Conservation (phyloP, 2,329 filamentous ascomycete species). For the Ascochyta lentis region DNA sequence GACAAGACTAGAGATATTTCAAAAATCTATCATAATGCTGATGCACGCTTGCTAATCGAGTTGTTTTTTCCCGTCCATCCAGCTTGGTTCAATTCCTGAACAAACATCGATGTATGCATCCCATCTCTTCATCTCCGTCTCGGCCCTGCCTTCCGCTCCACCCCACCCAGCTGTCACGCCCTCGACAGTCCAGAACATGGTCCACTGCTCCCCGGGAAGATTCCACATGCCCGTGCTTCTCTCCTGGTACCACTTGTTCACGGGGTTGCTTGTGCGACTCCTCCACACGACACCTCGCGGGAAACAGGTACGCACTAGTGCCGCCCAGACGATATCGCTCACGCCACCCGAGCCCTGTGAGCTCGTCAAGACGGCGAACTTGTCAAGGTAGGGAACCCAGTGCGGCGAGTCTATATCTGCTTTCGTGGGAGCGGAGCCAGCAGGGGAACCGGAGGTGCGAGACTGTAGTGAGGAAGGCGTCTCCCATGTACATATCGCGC, state of each 20-base stretch:
- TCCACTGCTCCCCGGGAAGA: slow-evolving; percentile 83
- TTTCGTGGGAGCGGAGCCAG: neutral
- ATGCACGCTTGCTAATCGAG: neutral
- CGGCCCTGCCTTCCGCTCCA: slow-evolving; percentile 51
- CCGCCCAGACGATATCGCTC: slow-evolving; percentile 94
- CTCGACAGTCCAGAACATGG: slow-evolving; percentile 96
- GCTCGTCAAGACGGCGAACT: slow-evolving; percentile 90
- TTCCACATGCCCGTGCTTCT: slow-evolving; percentile 83
- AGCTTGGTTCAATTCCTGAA: slow-evolving; percentile 56
- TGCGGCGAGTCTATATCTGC: slow-evolving; percentile 56
- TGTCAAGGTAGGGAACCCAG: slow-evolving; percentile 89
- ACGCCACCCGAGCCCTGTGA: slow-evolving; percentile 91
- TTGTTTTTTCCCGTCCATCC: slow-evolving; percentile 51
- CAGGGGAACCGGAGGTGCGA: slow-evolving; percentile 51
- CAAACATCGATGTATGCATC: slow-evolving; percentile 59
- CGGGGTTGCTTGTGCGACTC: slow-evolving; percentile 86
- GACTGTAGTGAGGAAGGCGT: slow-evolving; percentile 53
- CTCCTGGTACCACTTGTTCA: slow-evolving; percentile 99
- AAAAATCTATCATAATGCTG: too few relatives aligned
- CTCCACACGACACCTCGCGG: slow-evolving; percentile 91
- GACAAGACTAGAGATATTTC: too few relatives aligned
- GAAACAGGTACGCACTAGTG: slow-evolving; percentile 90
- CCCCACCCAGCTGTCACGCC: slow-evolving; percentile 60
- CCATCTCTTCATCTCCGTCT: slow-evolving; percentile 50
- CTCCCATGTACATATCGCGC: slow-evolving; percentile 95